These are phyloP conservation scores for Coniochaeta sp. DNA, from an alignment of 2,329 filamentous ascomycete species.

Conservation along the genomic window DNA sequence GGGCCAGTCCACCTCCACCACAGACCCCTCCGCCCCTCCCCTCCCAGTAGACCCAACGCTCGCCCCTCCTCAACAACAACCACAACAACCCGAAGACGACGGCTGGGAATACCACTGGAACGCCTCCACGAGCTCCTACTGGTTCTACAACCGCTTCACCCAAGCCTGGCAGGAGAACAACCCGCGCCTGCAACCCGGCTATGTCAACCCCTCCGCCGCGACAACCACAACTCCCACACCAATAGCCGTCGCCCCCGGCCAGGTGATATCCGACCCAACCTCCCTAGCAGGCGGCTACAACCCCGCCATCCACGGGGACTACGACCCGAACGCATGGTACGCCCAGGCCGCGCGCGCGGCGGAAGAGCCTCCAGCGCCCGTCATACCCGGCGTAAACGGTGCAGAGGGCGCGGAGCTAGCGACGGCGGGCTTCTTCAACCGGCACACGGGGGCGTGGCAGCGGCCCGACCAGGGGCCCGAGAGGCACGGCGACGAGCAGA, in stretches of 20 bases:
- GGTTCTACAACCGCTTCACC: slow-evolving; percentile 80
- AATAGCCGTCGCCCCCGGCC: slow-evolving; percentile 11
- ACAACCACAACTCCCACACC: slow-evolving; percentile 13
- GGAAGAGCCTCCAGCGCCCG: slow-evolving; percentile 28
- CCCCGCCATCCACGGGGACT: slow-evolving; percentile 90
- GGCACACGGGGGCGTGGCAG: slow-evolving; percentile 83
- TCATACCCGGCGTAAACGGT: slow-evolving; percentile 8
- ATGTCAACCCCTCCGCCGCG: slow-evolving; percentile 25
- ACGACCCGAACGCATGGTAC: slow-evolving; percentile 94
- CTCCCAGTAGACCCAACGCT: slow-evolving; percentile 35
- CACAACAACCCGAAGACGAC: slow-evolving; percentile 51
- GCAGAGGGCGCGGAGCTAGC: too few species aligned
- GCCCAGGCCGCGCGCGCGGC: slow-evolving; percentile 49
- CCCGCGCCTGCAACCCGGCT: slow-evolving; percentile 51
- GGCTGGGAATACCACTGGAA: slow-evolving; percentile 85
- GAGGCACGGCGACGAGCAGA: slow-evolving; percentile 78
- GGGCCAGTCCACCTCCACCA: too few species aligned
- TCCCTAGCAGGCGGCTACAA: slow-evolving; percentile 73
- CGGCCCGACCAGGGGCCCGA: slow-evolving; percentile 59
- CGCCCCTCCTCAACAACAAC: too few species aligned
- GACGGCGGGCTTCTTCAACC: slow-evolving; percentile 76
- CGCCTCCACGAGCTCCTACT: slow-evolving; percentile 58
- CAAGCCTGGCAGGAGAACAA: slow-evolving; percentile 77
- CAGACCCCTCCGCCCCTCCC: slow-evolving; percentile 20
- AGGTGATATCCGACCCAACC: slow-evolving; percentile 20